Conservation (phyloP, 495 filamentous ascomycete species). For the Aspergillus coremiiformis region DNA sequence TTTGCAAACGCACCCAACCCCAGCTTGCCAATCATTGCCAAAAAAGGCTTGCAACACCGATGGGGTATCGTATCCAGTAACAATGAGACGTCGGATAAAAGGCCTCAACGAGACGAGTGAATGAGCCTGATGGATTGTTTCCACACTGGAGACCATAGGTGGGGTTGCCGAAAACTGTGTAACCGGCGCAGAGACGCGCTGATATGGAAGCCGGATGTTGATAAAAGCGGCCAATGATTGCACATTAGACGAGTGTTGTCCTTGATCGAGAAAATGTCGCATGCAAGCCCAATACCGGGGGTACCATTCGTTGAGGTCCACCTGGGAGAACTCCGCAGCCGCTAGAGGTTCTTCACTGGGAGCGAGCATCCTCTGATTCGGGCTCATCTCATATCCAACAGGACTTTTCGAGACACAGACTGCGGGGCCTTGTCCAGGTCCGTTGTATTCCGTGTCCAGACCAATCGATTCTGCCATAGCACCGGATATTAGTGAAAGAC, state of each 20-base stretch:
- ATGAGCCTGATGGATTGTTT: conserved; percentile 15
- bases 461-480: conserved; percentile 17
- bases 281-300: conserved; percentile 80
- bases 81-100: conserved; percentile 83
- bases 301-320: conserved; percentile 84
- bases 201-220: conserved; percentile 60
- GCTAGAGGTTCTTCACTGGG: conserved; percentile 14
- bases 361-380: conserved; percentile 4
- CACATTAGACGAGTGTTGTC: conserved; percentile 68
- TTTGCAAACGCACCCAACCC: conserved; percentile 72
- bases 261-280: conserved; percentile 77
- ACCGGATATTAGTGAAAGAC: conserved; percentile 13
- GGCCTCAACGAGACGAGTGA: conserved; percentile 64
- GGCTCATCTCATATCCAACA: neutral
- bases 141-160: conserved; percentile 1
- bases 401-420: conserved; percentile 6
- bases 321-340: conserved; percentile 28
- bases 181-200: conserved; percentile 20
- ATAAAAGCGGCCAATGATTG: conserved; percentile 86
- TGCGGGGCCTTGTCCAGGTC: conserved; percentile 2
- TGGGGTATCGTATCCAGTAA: conserved; percentile 77
- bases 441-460: conserved; percentile 21
- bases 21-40: conserved; percentile 71
- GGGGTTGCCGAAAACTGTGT: conserved; percentile 8
- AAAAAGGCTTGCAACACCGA: conserved; percentile 80